A percentile compares a stretch with the other conserved stretches of the same genome.
phyloP scores from a whole-genome alignment of 345 rosid genomes.

The sweet orange (Citrus sinensis) region DNA sequence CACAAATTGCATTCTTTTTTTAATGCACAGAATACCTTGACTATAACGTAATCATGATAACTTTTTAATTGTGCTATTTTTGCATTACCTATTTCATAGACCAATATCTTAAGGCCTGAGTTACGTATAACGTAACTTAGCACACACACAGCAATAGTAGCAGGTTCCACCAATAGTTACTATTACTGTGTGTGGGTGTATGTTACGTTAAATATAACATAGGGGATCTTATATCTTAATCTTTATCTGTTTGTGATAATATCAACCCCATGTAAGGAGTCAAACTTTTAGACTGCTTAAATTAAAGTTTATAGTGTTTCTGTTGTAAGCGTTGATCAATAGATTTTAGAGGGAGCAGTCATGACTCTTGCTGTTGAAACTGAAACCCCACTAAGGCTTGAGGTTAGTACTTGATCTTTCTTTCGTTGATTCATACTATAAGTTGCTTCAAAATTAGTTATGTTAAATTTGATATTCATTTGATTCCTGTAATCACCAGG shows the following conservation, averaged over 20 bases:
- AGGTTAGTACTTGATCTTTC: constrained; percentile 29
- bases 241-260: too few relatives aligned
- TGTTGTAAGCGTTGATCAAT: not conserved
- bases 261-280: not conserved
- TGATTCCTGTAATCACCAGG: constrained; percentile 34
- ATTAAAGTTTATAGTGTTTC: not conserved
- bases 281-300: not conserved
- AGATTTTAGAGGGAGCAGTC: not conserved
- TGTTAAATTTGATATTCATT: not conserved
- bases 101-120: too few relatives aligned
- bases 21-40: not conserved
- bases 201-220: too few relatives aligned
- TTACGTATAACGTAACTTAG: too few relatives aligned
- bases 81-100: not conserved
- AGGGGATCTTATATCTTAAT: too few relatives aligned
- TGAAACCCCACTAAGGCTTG: constrained; percentile 30
- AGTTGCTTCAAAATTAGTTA: not conserved
- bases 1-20: not conserved
- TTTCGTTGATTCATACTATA: not conserved
- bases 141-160: too few relatives aligned
- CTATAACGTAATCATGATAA: not conserved
- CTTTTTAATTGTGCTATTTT: not conserved
- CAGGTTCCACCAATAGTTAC: too few relatives aligned
- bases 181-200: too few relatives aligned
- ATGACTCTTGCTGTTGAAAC: constrained; percentile 17